Percentiles rank a stretch among this genome's conserved stretches.
phyloP scores from a whole-genome alignment of 2,329 filamentous ascomycete genomes.

The Mycosphaerella arachidis region DNA sequence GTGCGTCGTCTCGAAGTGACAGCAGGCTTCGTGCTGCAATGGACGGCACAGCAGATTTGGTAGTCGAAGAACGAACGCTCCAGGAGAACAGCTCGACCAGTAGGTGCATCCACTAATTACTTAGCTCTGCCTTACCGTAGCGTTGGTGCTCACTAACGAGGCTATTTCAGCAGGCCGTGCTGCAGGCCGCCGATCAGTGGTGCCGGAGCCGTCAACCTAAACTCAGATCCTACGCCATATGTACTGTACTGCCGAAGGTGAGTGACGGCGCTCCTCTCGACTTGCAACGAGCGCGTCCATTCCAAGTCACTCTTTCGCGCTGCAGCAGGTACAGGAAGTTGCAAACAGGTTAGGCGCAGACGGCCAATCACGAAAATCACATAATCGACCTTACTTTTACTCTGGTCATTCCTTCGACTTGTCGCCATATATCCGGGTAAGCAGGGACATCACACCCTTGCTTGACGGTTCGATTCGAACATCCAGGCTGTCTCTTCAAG shows the following conservation, averaged over 20 bases:
- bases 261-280: conserved; percentile 5
- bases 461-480: not conserved
- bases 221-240: conserved; percentile 7
- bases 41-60: not conserved
- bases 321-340: not conserved
- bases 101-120: conserved; percentile 2
- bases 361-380: conserved; percentile 1
- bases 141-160: conserved; percentile 8
- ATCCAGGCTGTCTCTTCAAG: not conserved
- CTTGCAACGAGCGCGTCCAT: not conserved
- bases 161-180: conserved; percentile 9
- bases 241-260: not conserved
- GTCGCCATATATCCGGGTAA: not conserved
- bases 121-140: conserved; percentile 4
- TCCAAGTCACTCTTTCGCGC: conserved; percentile 1
- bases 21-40: not conserved
- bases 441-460: conserved; percentile 2
- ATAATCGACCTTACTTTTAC: conserved; percentile 1
- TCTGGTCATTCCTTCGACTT: not conserved
- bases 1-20: not conserved
- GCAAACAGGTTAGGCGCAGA: not conserved
- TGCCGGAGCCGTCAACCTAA: conserved; percentile 12
- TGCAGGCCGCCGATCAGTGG: conserved; percentile 13
- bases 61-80: not conserved
- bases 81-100: conserved; percentile 2